Percentiles rank a stretch among this genome's conserved stretches.
phyloP scores from a whole-genome alignment of 1,284 basidiomycete genomes.

The Apiotrichum domesticum region DNA sequence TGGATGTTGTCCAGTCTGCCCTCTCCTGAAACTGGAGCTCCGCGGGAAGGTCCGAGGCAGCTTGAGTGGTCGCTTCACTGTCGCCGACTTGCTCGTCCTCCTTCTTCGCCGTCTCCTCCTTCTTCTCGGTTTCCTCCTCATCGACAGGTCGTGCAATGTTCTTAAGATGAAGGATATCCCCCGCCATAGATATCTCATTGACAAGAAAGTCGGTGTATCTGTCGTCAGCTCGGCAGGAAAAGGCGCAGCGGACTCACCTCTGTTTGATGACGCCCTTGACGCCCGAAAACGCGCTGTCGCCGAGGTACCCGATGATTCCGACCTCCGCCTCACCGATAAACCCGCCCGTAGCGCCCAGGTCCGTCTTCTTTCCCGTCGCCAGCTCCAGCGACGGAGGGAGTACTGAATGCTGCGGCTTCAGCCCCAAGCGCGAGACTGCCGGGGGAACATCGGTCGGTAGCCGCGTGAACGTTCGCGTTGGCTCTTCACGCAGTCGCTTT shows the following conservation, averaged over 20 bases:
- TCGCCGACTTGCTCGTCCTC: conserved; percentile 3
- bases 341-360: conserved; percentile 24
- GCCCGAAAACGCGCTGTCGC: conserved; percentile 57
- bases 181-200: conserved; percentile 73
- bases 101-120: neutral
- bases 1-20: conserved; percentile 61
- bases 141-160: conserved; percentile 58
- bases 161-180: conserved; percentile 70
- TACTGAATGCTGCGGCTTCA: conserved; percentile 29
- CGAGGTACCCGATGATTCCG: conserved; percentile 83
- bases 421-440: conserved; percentile 35
- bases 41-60: conserved; percentile 14
- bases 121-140: conserved; percentile 33
- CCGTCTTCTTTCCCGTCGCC: conserved; percentile 28
- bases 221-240: neutral
- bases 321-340: conserved; percentile 72
- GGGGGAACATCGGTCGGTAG: conserved; percentile 10
- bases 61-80: neutral
- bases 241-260: conserved; percentile 53
- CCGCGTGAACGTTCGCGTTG: neutral
- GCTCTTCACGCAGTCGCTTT: neutral
- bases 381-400: conserved; percentile 36
- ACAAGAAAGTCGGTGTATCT: conserved; percentile 95
- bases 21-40: conserved; percentile 26
- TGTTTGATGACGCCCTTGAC: conserved; percentile 90